phyloP scores from a whole-genome alignment of 352 stramenopile genomes.

The Phytopythium cucurbitacearum region DNA sequence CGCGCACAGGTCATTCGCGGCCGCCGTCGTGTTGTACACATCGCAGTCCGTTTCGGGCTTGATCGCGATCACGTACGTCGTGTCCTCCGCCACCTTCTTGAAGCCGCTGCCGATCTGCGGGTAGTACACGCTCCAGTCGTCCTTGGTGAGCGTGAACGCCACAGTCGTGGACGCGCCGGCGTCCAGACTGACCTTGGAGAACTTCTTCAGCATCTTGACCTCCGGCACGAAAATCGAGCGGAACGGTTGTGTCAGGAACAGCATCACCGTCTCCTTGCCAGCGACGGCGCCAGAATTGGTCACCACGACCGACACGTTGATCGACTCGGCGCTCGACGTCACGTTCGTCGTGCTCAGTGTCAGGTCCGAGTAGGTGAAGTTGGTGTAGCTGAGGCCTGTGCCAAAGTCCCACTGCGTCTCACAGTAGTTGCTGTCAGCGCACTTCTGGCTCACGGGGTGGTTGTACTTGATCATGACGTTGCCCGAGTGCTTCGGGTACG shows the following conservation, averaged over 20 bases:
- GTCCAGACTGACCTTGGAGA: slow-evolving; percentile 59
- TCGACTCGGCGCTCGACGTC: slow-evolving; percentile 20
- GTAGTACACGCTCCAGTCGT: slow-evolving; percentile 57
- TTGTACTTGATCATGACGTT: slow-evolving; percentile 72
- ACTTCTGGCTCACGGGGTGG: slow-evolving; percentile 49
- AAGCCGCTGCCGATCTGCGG: slow-evolving; percentile 53
- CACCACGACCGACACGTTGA: slow-evolving; percentile 54
- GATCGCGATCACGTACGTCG: slow-evolving; percentile 58
- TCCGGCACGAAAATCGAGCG: slow-evolving; percentile 57
- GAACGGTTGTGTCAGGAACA: slow-evolving; percentile 69
- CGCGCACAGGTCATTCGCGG: slow-evolving; percentile 25
- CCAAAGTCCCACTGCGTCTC: slow-evolving; percentile 64
- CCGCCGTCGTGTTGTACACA: slow-evolving; percentile 37
- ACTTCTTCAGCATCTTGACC: slow-evolving; percentile 78
- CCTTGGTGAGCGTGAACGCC: slow-evolving; percentile 31
- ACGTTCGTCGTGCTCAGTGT: slow-evolving; percentile 25
- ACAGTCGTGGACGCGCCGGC: slow-evolving; percentile 28
- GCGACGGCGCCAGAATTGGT: slow-evolving; percentile 48
- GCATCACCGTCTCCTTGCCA: slow-evolving; percentile 69
- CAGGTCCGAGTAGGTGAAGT: slow-evolving; percentile 48
- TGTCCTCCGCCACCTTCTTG: slow-evolving; percentile 49
- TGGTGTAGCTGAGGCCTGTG: slow-evolving; percentile 58
- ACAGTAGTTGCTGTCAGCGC: slow-evolving; percentile 35
- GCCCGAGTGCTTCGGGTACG: slow-evolving; percentile 60
- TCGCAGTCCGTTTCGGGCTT: slow-evolving; percentile 70